Conservation (phyloP, 176 grass and related monocot genomes). For the Leersia perrieri region DNA sequence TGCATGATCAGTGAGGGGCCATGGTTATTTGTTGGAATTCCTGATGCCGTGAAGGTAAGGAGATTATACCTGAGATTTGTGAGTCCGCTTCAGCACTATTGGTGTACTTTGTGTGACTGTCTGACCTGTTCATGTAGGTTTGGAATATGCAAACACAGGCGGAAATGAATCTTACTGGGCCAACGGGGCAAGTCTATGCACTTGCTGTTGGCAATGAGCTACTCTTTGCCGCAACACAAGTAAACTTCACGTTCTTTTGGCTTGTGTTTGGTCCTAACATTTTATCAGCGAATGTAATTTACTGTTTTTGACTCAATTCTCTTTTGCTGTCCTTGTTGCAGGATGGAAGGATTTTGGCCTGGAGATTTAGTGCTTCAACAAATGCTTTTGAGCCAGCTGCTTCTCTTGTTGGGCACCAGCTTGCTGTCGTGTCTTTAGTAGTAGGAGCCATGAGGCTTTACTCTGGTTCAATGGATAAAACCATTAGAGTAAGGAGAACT, state of each 20-base stretch:
- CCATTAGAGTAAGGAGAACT: conserved; percentile 68
- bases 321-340: conserved; percentile 33
- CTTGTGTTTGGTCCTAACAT: conserved; percentile 2
- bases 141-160: conserved; percentile 80
- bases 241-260: conserved; percentile 25
- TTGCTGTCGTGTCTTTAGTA: conserved; percentile 80
- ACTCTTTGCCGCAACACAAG: conserved; percentile 87
- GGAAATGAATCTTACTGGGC: conserved; percentile 78
- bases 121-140: conserved; percentile 44
- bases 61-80: not conserved
- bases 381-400: conserved; percentile 86
- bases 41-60: conserved; percentile 80
- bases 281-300: conserved; percentile 1
- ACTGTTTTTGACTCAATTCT: conserved; percentile 18
- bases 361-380: conserved; percentile 64
- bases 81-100: not conserved
- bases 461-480: conserved; percentile 95
- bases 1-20: conserved; percentile 97
- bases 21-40: conserved; percentile 84
- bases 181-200: conserved; percentile 90
- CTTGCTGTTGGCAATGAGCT: conserved; percentile 72
- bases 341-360: conserved; percentile 91
- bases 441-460: conserved; percentile 73
- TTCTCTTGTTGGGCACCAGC: conserved; percentile 67
- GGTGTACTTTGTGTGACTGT: not conserved